These are phyloP conservation scores for Chlorella sp. DNA, from an alignment of 139 green algal genomes.

Conservation along the genomic window DNA sequence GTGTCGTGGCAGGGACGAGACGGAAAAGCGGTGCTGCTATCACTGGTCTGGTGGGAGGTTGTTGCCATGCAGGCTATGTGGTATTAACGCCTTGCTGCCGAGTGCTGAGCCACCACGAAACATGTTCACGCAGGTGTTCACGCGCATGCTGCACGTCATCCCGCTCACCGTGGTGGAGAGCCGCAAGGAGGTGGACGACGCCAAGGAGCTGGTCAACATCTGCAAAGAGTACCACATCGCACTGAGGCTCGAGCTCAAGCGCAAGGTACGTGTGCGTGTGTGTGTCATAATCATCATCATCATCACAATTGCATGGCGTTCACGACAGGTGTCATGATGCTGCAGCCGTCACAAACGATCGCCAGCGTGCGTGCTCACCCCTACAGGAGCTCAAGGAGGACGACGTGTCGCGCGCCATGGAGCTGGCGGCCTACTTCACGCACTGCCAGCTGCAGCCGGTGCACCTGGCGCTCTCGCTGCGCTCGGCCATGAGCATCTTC, in stretches of 20 bases:
- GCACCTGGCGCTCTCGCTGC: slow-evolving; percentile 82
- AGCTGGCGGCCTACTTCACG: slow-evolving; percentile 99
- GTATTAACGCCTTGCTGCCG: too few species aligned
- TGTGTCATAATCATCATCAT: too few species aligned
- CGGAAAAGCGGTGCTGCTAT: too few species aligned
- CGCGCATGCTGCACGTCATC: slow-evolving; percentile 83
- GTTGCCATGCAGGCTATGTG: background rate
- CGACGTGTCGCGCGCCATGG: slow-evolving; percentile 66
- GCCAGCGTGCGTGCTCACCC: too few species aligned
- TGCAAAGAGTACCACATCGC: slow-evolving; percentile 91
- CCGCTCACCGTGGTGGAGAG: slow-evolving; percentile 87
- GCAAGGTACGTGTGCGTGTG: slow-evolving; percentile 70
- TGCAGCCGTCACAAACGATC: too few species aligned
- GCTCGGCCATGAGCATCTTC: slow-evolving; percentile 88
- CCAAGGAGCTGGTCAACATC: slow-evolving; percentile 94
- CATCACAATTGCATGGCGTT: too few species aligned
- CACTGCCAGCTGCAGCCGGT: slow-evolving; percentile 87
- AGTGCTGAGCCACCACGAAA: too few species aligned
- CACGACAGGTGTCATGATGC: too few species aligned
- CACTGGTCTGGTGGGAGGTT: background rate
- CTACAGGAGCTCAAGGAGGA: slow-evolving; percentile 40
- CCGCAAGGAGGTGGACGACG: slow-evolving; percentile 69
- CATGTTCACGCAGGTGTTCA: slow-evolving; percentile 67
- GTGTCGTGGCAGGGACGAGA: too few species aligned
- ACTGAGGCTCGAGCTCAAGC: slow-evolving; percentile 84